Base-by-base conservation (phyloP, 768 basidiomycete genomes). In the Amanita jacksonii region DNA sequence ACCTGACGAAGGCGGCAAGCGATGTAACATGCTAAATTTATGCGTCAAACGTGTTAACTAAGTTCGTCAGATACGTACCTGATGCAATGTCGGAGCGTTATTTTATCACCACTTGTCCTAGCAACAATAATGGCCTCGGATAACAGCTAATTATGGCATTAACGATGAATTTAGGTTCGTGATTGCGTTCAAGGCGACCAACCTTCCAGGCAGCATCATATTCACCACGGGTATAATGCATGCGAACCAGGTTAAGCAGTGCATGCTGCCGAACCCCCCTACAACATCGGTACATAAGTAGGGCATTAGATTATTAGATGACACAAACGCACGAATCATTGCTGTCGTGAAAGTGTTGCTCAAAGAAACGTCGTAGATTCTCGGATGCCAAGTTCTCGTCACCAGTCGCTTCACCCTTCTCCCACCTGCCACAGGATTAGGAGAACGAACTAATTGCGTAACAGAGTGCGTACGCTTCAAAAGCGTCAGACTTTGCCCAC, bases 201-300 rank as follows among this genome's bases (percentile, higher is more conserved):
- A 82, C 86, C 67, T 85, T 76, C 43, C 76, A 71, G 20, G 81
- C 81, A 28, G 84, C 83, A 10, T 68, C 67, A 53, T 68, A 72
- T 58, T 91, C 86, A 33, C 74, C 70, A 15, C 77, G 73, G 30
- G 77, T 62, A 56, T 83, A 89, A 54, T 91, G 84, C 72, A 86
- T 76, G 24, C 81, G 74, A 19, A 84, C 81, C 12, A 91, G 62
- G 51, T 85, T 83, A 31, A 91, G 66, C 45, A 91, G 59, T 1
- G 85, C 85, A 56, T 85, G 82, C 48, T 89, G 87, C 39, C 87
- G 82, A 46, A 85, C 60, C 4, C 84, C 84, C 13, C 86, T 90
- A 52, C 20, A 39, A 42, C 33, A 39, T 32, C 46, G 45, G 19
- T 15, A 39, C 22, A n/a, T 18, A 18, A 46, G 12, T 18, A 7